phyloP scores from a whole-genome alignment of 305 asterid species.

The Plantago lanceolata region DNA sequence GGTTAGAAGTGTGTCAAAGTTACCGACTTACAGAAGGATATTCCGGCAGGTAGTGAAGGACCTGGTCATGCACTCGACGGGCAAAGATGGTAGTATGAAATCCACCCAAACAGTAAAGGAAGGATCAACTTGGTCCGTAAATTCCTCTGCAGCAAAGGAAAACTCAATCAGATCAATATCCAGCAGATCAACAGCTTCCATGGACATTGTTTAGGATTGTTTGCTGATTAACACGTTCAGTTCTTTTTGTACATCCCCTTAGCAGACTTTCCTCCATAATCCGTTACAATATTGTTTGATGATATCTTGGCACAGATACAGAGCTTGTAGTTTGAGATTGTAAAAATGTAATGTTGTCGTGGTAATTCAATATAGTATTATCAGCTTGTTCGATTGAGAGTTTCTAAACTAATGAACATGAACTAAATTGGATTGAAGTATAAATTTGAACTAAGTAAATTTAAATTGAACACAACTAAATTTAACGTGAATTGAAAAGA shows the following conservation, averaged over 20 bases:
- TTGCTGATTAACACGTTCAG: not conserved
- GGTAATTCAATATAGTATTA: not conserved
- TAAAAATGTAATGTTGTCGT: not conserved
- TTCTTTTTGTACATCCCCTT: conserved; percentile 17
- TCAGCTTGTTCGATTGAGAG: no score
- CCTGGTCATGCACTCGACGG: conserved; percentile 32
- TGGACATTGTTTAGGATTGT: conserved; percentile 45
- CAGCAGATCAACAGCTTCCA: conserved; percentile 38
- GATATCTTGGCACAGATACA: not conserved
- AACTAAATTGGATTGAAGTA: no score
- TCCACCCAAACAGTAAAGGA: conserved; percentile 35
- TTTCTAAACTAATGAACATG: no score
- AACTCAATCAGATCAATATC: conserved; percentile 36
- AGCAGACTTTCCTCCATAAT: not conserved
- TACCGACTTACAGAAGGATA: conserved; percentile 78
- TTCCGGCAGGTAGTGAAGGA: conserved; percentile 75
- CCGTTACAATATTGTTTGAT: not conserved
- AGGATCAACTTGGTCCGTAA: conserved; percentile 37
- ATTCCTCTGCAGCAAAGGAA: conserved; percentile 29
- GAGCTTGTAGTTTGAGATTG: not conserved
- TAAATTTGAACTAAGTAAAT: no score
- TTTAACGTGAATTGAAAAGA: no score
- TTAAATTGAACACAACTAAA: no score
- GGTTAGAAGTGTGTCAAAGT: conserved; percentile 49
- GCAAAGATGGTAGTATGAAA: conserved; percentile 39